These are phyloP conservation scores for Neotropicomus parvogracilis DNA, from an alignment of 1,284 basidiomycete species.

Conservation along the genomic window DNA sequence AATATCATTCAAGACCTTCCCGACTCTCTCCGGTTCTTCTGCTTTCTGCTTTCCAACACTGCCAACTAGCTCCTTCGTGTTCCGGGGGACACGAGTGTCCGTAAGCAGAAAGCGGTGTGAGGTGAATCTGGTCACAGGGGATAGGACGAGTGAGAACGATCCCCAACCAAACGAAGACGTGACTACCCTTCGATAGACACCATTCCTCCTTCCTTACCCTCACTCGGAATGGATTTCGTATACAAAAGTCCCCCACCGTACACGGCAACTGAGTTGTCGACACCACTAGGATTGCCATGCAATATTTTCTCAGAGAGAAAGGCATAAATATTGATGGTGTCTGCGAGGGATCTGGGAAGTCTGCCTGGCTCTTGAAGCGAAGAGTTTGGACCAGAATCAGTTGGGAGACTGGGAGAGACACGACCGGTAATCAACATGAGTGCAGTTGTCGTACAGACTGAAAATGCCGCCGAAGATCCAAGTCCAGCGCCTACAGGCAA, in stretches of 20 bases:
- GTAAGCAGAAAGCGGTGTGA: conserved; percentile 82
- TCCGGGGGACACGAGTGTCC: conserved; percentile 88
- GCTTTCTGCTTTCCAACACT: conserved; percentile 75
- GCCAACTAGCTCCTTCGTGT: conserved; percentile 94
- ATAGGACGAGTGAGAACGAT: conserved; percentile 21
- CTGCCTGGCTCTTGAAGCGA: conserved; percentile 33
- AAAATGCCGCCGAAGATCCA: conserved; percentile 95
- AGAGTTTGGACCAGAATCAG: conserved; percentile 8
- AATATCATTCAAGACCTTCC: conserved; percentile 71
- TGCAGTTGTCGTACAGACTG: conserved; percentile 79
- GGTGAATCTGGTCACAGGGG: conserved; percentile 50
- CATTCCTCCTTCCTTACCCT: conserved; percentile 76
- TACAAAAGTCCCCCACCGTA: conserved; percentile 94
- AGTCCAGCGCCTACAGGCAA: conserved; percentile 98
- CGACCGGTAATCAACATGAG: conserved; percentile 72
- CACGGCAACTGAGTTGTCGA: conserved; percentile 94
- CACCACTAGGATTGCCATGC: conserved; percentile 96
- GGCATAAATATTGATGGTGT: conserved; percentile 89
- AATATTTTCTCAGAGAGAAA: conserved; percentile 95
- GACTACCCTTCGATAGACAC: conserved; percentile 77
- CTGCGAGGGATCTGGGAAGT: conserved; percentile 46
- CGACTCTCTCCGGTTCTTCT: conserved; percentile 77
- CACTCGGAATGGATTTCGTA: conserved; percentile 65
- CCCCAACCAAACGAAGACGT: conserved; percentile 6
- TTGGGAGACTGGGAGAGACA: conserved; percentile 49